Base-by-base conservation (phyloP, 1,284 basidiomycete genomes). In the Malassezia vespertilionis region DNA sequence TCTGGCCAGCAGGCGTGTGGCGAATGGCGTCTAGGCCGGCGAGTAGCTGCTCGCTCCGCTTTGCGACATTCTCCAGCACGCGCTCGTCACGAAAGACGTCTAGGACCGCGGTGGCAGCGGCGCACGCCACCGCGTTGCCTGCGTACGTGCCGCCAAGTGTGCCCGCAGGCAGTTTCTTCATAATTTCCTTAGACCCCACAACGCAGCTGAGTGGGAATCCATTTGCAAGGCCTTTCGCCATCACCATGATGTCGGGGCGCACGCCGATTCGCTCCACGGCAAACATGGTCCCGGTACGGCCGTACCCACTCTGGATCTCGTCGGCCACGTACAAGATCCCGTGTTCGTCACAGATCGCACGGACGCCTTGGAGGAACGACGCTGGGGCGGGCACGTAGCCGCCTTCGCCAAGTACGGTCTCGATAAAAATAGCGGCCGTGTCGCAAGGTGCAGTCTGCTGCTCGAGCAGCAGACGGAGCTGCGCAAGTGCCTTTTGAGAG, bases 211-310 rank as follows among this genome's bases (percentile, higher is more conserved):
- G 75, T 1, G 90, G 90, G 78, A 91, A 93, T 11, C 88, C 88
- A 66, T 90, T 90, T 27, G 87, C 89, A 17, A 95, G 76, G 14
- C 89, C 89, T 79, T 96, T 96, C 34, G 91, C 90, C 56, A 88
- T 82, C 41, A 83, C 74, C 73, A 95, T 74, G 52, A 96, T 81
- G 70, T 96, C 89, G 5, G 90, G 88, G 46, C 77, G 76, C 41
- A 93, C 82, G 6, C 81, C 81, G 43, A 64, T 58, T 48, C 72
- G 65, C 72, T 88, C 80, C 42, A 83, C 76, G 37, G 79, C 79
- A 65, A 86, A 96, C 42, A 51, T 45, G 15, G 79, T 82, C n/a
- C 89, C 90, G 4, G 88, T 87, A 51, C 90, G 75, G 15, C 82
- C 86, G 72, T 86, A 91, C 1, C 90, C 90, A 61, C 80, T 80